A percentile compares a stretch with the other conserved stretches of the same genome.
Evolutionary conservation across 768 basidiomycete species (phyloP).

Genomic region (Scleroderma citrinum): DNA sequence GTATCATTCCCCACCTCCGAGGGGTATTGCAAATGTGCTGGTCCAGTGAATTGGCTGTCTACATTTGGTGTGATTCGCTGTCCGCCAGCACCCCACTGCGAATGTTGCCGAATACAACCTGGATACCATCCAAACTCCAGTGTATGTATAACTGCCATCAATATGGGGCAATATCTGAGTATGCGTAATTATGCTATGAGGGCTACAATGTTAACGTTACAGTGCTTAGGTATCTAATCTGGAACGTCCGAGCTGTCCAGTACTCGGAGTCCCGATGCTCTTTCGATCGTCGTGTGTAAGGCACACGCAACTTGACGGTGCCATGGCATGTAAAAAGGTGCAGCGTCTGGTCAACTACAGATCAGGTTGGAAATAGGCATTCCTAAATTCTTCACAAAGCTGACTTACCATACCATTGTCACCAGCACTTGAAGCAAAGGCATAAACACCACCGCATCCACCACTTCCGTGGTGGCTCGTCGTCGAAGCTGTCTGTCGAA

Average conservation of each 20-base stretch:
- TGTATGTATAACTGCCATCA: not conserved
- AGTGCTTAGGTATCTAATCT: not conserved
- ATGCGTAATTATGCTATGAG: not conserved
- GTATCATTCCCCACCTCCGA: not conserved
- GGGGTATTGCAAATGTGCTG: not conserved
- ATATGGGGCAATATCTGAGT: not conserved
- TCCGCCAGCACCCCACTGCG: not conserved
- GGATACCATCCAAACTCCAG: not conserved
- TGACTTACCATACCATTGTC: constrained; percentile 1
- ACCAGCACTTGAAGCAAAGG: constrained; percentile 23
- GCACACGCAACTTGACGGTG: not conserved
- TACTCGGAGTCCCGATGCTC: not conserved
- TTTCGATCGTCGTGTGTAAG: not conserved
- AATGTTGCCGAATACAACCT: not conserved
- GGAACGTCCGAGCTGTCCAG: not conserved
- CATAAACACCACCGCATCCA: constrained; percentile 13
- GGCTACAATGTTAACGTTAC: not conserved
- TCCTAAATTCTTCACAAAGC: not conserved
- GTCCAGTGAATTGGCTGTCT: not conserved
- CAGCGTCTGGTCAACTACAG: not conserved
- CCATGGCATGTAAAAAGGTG: not conserved
- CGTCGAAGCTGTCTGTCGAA: constrained; percentile 21
- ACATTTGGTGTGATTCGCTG: not conserved
- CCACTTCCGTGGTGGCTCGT: constrained; percentile 13
- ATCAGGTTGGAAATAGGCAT: not conserved